Conservation (phyloP, 163 green algal species). For the Chloromonas sp. region DNA sequence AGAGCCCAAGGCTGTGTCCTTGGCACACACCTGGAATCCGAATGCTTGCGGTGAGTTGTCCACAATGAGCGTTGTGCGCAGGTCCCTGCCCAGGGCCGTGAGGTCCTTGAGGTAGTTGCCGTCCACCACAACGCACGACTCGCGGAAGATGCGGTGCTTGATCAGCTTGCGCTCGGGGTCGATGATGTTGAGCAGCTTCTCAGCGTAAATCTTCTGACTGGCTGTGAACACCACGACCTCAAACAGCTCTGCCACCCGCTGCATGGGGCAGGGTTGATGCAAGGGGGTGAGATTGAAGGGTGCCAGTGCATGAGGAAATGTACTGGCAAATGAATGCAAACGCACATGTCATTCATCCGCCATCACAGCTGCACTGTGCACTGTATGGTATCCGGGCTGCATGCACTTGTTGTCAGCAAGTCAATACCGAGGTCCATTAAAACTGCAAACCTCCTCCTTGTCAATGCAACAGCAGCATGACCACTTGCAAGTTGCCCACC, state of each 20-base stretch:
- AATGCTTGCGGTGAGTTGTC: slow-evolving; percentile 90
- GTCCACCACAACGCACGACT: slow-evolving; percentile 87
- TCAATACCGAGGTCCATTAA: too few species aligned
- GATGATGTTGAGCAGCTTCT: slow-evolving; percentile 80
- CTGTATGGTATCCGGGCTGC: too few species aligned
- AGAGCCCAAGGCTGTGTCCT: too few species aligned
- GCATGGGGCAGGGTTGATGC: slow-evolving; percentile 55
- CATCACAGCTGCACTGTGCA: too few species aligned
- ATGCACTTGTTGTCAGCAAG: too few species aligned
- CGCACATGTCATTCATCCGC: too few species aligned
- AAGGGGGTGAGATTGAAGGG: too few species aligned
- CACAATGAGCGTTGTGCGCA: slow-evolving; percentile 84
- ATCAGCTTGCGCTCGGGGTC: slow-evolving; percentile 78
- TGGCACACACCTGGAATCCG: slow-evolving; percentile 73
- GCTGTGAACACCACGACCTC: slow-evolving; percentile 98
- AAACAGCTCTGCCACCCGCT: slow-evolving; percentile 68
- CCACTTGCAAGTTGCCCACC: too few species aligned
- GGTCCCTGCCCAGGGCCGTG: slow-evolving; percentile 84
- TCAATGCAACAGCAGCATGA: too few species aligned
- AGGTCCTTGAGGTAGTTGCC: slow-evolving; percentile 99
- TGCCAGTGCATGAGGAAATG: too few species aligned
- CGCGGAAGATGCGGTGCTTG: slow-evolving; percentile 88
- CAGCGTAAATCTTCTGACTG: slow-evolving; percentile 67
- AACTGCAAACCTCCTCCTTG: too few species aligned
- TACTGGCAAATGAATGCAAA: too few species aligned